These are phyloP conservation scores for Calonectria leucothoes DNA, from an alignment of 2,329 filamentous ascomycete genomes.

Conservation along the genomic window DNA sequence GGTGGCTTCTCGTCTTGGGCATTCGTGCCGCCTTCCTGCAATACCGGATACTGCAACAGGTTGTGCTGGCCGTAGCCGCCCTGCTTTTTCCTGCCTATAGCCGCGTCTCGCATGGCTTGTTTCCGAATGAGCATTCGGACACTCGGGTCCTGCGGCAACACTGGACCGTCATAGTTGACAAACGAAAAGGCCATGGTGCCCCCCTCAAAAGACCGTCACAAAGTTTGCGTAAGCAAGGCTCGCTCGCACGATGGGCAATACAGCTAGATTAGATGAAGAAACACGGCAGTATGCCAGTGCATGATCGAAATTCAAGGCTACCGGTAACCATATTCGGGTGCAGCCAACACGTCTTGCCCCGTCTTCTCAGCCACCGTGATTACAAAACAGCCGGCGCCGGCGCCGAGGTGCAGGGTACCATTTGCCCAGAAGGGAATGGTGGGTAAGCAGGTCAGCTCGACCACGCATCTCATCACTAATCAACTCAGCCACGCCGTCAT, in stretches of 20 bases:
- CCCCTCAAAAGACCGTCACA: no score
- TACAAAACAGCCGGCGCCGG: not conserved
- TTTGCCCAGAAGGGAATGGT: constrained; percentile 7
- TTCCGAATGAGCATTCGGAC: constrained; percentile 21
- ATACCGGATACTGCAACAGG: constrained; percentile 16
- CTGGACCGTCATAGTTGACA: constrained; percentile 22
- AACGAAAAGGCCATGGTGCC: constrained; percentile 21
- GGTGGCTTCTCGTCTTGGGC: not conserved
- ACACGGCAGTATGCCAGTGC: not conserved
- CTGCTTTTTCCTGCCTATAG: constrained; percentile 1
- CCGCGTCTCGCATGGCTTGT: constrained; percentile 23
- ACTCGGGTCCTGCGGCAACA: constrained; percentile 5
- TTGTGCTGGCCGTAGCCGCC: constrained; percentile 20
- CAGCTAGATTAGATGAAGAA: not conserved
- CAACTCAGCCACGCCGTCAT: not conserved
- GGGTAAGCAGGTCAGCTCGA: not conserved
- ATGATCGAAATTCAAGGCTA: constrained; percentile 8
- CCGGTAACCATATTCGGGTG: not conserved
- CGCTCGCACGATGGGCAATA: not conserved
- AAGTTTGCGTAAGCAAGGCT: not conserved
- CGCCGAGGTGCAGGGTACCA: constrained; percentile 5
- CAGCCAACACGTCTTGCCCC: not conserved
- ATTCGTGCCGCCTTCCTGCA: not conserved
- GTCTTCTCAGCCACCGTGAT: not conserved
- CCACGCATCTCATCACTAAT: not conserved